Conservation (phyloP, 2,329 filamentous ascomycete species). For the Scedosporium aurantiacum region DNA sequence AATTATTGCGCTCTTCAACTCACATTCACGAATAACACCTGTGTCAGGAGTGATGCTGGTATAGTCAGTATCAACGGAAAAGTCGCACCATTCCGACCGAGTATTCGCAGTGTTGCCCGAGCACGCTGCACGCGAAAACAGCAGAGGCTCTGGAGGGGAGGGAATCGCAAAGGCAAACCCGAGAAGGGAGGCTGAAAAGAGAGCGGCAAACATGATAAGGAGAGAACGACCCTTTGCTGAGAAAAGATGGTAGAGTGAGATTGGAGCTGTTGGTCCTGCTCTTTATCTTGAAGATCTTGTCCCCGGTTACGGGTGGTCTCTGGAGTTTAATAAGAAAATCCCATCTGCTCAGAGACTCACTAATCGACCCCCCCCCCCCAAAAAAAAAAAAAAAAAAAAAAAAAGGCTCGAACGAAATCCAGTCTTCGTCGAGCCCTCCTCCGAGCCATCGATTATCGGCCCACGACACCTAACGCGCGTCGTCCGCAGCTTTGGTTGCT, state of each 20-base stretch:
- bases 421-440: too few species aligned
- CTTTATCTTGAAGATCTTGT: too few species aligned
- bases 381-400: too few species aligned
- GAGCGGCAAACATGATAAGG: background rate
- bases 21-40: constrained; percentile 35
- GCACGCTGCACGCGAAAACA: constrained; percentile 10
- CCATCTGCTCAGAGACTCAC: too few species aligned
- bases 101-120: constrained; percentile 20
- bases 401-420: too few species aligned
- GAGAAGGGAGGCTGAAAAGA: background rate
- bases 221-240: background rate
- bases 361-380: too few species aligned
- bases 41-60: constrained; percentile 29
- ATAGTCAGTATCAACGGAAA: constrained; percentile 36
- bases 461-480: too few species aligned
- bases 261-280: background rate
- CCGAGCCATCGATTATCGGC: too few species aligned
- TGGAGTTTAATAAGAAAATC: too few species aligned
- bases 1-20: background rate
- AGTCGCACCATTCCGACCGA: constrained; percentile 33
- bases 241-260: background rate
- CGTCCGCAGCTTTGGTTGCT: too few species aligned
- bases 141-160: background rate
- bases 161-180: background rate
- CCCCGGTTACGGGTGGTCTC: too few species aligned